Percentiles rank a stretch among this genome's conserved stretches.
These are phyloP conservation scores for Fusarium solani-melongenae DNA, from an alignment of 2,329 filamentous ascomycete genomes.

Conservation along the genomic window DNA sequence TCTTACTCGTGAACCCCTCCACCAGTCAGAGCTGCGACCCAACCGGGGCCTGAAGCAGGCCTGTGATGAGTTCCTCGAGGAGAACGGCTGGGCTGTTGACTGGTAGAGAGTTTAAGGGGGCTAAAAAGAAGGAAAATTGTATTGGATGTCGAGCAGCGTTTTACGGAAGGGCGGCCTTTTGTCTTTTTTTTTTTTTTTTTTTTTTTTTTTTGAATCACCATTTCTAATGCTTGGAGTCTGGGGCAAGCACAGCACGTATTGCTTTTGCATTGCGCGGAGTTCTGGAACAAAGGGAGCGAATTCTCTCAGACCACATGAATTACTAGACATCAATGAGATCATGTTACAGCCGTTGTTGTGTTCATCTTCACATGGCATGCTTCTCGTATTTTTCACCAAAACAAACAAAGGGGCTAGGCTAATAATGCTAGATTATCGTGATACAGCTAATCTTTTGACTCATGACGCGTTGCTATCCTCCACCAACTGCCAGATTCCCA, in stretches of 20 bases:
- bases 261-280: conserved; percentile 22
- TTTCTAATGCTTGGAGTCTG: too few relatives aligned
- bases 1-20: conserved; percentile 81
- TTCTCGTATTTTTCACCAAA: not conserved
- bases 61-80: conserved; percentile 84
- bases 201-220: too few relatives aligned
- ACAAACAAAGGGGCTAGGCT: not conserved
- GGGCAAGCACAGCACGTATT: too few relatives aligned
- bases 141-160: not conserved
- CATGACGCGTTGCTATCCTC: conserved; percentile 39
- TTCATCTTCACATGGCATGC: not conserved
- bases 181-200: too few relatives aligned
- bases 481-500: conserved; percentile 3
- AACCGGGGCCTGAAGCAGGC: conserved; percentile 86
- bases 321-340: not conserved
- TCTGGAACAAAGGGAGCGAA: not conserved
- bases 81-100: conserved; percentile 93
- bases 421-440: conserved; percentile 7
- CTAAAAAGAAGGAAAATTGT: not conserved
- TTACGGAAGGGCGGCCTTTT: not conserved
- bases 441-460: conserved; percentile 38
- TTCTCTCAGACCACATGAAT: not conserved
- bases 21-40: conserved; percentile 76
- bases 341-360: not conserved
- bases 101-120: conserved; percentile 65